Evolutionary conservation across 2,329 filamentous ascomycete species (phyloP), one percentile per base, ranked within the genome.

Genomic region (Diplodia seriata): DNA sequence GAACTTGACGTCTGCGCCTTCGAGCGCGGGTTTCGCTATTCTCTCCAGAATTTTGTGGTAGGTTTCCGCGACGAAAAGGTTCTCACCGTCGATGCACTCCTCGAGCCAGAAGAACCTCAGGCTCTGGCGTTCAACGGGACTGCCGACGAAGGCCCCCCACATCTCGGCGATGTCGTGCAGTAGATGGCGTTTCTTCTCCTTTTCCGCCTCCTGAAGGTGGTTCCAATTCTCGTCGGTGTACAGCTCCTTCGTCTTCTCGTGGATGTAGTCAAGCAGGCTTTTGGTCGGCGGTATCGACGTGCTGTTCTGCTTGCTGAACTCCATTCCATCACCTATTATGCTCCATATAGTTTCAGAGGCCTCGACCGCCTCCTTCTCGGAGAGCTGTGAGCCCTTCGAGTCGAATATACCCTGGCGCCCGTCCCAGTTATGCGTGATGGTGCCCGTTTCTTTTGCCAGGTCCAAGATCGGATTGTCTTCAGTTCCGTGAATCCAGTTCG

Each of bases 401-500:
- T 88, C 84, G 68, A 88, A 86, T 0, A 89, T 78, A 38, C 85
- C 81, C 29, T 87, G 84, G 4, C 80, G 81, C 7, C 83, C 82
- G 56, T 89, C 86, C 76, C 84, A 85, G 54, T 81, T 82, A 73
- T 85, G 81, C 2, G 84, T 78, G 11, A 77, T 40, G 0, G 86
- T 91, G 1, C 82, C 79, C 0, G 89, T 91, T 70, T 86, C 80
- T 71, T 84, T 85, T 14, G 89, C 90, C 20, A 93, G 80, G 53
- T 90, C 86, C 49, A 90, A 76, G 18, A 92, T 90, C 0, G 90
- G 89, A 73, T 93, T 93, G 70, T 89, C 83, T 0, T 86, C 81
- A 6, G 89, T 91, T 40, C 91, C 90, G 69, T 93, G 90, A 63
- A 93, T 91, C 90, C 90, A 93, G 73, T 93, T 93, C n/a, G 90